Evolutionary conservation across 768 basidiomycete species (phyloP), one percentile per base, ranked within the genome.

Genomic region (Calvatia gigantea): DNA sequence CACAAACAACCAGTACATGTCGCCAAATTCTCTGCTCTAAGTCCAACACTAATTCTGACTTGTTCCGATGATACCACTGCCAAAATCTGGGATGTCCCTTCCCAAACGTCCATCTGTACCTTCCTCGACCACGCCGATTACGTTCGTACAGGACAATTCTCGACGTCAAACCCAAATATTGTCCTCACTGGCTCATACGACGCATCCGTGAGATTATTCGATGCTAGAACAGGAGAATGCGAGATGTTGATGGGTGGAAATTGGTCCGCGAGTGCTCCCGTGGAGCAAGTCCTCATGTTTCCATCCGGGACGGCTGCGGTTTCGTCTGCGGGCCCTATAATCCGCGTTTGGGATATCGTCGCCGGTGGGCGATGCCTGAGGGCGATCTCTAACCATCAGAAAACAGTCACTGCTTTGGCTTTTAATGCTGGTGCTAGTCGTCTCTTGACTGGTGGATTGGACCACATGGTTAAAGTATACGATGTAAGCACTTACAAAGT

Each of bases 401-500:
- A 99, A 74, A 94, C 97, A 2, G 83, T 99, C 54, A 98, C 96
- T 0, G 82, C 92, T 14, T 78, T 97, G 39, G 75, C 92, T 1
- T 93, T 95, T 69, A 87, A 93, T 66, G 65, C 87, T 28, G 80
- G 76, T 47, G 85, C 89, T 25, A 82, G 84, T 61, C 82, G 94
- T 33, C 79, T 98, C 2, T 75, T 99, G 43, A 93, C 92, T 0
- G 97, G 94, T 28, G 85, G 91, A 39, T 75, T 99, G 59, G 97
- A 99, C 68, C 94, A 96, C 62, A 90, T 99, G 89, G 92, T 98
- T 56, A 99, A 99, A 73, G 95, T 98, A 31, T 99, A 98, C 73
- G 96, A 98, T 70, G 85, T 95, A 33, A 84, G 89, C 66, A 84
- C 84, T 14, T 98, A 96, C 77, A 90, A 91, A 64, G 97, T 99